phyloP scores from a whole-genome alignment of 768 basidiomycete species.

The Mycena polygramma region DNA sequence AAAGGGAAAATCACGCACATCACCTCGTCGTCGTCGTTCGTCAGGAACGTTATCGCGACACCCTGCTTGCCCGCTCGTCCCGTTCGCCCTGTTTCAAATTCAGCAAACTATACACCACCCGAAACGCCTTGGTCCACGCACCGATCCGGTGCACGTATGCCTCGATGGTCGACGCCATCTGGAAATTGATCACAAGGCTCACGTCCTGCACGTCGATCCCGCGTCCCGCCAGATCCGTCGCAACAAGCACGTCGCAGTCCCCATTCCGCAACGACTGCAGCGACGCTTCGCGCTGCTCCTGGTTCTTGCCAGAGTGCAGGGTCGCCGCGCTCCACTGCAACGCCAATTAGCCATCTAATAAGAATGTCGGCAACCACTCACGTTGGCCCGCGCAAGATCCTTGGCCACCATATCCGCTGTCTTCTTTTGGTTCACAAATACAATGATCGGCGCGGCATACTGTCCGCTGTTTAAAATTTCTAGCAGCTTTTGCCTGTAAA shows the following conservation, averaged over 20 bases:
- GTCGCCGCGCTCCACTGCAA: constrained; percentile 89
- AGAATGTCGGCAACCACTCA: constrained; percentile 55
- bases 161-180: constrained; percentile 97
- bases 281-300: constrained; percentile 96
- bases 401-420: constrained; percentile 98
- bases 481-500: constrained; percentile 78
- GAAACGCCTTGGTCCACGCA: constrained; percentile 49
- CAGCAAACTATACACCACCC: constrained; percentile 8
- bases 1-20: constrained; percentile 71
- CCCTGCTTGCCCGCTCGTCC: constrained; percentile 98
- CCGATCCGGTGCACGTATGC: constrained; percentile 98
- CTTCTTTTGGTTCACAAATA: constrained; percentile 99
- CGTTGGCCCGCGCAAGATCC: constrained; percentile 90
- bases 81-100: constrained; percentile 78
- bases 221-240: constrained; percentile 97
- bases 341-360: constrained; percentile 21
- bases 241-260: constrained; percentile 90
- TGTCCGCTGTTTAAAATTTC: constrained; percentile 93
- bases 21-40: constrained; percentile 96
- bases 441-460: constrained; percentile 93
- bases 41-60: constrained; percentile 94
- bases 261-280: constrained; percentile 89
- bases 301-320: constrained; percentile 96
- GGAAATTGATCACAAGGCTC: constrained; percentile 95
- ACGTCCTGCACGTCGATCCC: constrained; percentile 99